A percentile compares a stretch with the other conserved stretches of the same genome.
Evolutionary conservation across 2,329 filamentous ascomycete genomes (phyloP).

Genomic region (Phialophora chinensis): DNA sequence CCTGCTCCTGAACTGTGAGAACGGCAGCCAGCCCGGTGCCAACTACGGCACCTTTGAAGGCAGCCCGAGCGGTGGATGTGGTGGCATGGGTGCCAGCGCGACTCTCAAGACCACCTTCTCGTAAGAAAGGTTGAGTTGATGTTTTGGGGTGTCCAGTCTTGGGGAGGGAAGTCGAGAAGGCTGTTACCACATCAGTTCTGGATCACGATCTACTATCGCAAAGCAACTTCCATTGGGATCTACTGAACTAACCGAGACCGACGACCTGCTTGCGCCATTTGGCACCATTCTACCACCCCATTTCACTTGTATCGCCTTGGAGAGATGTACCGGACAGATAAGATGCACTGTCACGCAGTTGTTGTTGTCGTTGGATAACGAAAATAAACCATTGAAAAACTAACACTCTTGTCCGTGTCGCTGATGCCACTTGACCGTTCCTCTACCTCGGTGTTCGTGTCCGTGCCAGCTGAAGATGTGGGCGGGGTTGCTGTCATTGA

Average conservation of each 20-base stretch:
- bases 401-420: background rate
- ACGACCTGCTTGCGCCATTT: constrained; percentile 12
- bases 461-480: background rate
- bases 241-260: background rate
- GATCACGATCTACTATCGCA: background rate
- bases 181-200: background rate
- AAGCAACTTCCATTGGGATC: background rate
- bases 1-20: constrained; percentile 38
- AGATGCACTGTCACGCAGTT: background rate
- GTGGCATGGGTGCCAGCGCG: constrained; percentile 38
- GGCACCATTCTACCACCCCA: constrained; percentile 18
- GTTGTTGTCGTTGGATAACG: constrained; percentile 6
- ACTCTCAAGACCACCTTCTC: constrained; percentile 36
- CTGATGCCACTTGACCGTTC: background rate
- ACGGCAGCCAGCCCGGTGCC: constrained; percentile 37
- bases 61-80: constrained; percentile 36
- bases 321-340: background rate
- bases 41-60: constrained; percentile 37
- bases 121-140: background rate
- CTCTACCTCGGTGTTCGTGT: background rate
- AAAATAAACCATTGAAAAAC: constrained; percentile 1
- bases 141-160: background rate
- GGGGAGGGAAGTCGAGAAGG: background rate
- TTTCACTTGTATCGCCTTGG: constrained; percentile 10
- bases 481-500: no score